phyloP scores from a whole-genome alignment of 2,329 filamentous ascomycete species.

The Arthrobotrys conoides region DNA sequence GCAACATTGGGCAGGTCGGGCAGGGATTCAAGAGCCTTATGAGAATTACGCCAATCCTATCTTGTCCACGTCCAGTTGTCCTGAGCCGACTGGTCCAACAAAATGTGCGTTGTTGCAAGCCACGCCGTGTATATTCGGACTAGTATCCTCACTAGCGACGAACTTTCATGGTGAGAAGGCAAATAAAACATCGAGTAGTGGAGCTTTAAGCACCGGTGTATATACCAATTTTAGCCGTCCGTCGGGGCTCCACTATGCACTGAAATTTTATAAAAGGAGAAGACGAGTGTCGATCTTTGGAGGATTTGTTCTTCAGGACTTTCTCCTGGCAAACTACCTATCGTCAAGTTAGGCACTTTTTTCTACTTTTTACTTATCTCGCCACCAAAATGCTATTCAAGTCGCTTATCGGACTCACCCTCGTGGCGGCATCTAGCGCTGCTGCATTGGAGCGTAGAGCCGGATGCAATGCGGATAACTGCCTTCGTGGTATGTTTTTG shows the following conservation, averaged over 20 bases:
- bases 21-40: neutral
- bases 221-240: neutral
- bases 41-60: too few relatives aligned
- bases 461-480: constrained; percentile 24
- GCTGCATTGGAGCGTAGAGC: neutral
- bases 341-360: too few relatives aligned
- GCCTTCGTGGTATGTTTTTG: constrained; percentile 8
- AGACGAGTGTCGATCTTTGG: neutral
- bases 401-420: neutral
- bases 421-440: constrained; percentile 11
- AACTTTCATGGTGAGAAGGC: neutral
- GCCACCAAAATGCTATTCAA: neutral
- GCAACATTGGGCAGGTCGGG: neutral
- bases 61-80: too few relatives aligned
- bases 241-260: neutral
- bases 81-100: too few relatives aligned
- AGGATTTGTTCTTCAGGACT: neutral
- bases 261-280: neutral
- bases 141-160: neutral
- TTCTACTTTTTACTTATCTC: too few relatives aligned
- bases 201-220: neutral
- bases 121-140: neutral
- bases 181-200: neutral
- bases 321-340: too few relatives aligned
- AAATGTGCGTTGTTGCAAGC: neutral